Evolutionary conservation across 805 yeast genomes (phyloP), one percentile per base, ranked within the genome.

Genomic region (Candida orba): DNA sequence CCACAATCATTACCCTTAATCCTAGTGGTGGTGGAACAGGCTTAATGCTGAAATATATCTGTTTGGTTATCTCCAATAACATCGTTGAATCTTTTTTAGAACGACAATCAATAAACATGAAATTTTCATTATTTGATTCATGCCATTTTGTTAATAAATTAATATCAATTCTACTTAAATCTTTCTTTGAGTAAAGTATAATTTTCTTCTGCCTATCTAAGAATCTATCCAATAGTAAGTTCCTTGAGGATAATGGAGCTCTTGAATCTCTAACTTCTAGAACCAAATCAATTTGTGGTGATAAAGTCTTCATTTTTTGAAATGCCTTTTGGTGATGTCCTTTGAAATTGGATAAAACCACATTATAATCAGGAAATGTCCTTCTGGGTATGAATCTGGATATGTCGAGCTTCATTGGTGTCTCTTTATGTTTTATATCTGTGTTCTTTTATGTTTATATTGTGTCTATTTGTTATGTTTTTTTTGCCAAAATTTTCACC

Each of bases 311-410:
- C 66, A 90, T 77, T 47, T 67, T 73, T 38, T 78, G 73, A 25
- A 91, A 66, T 0, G 96, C 95, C 48, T 78, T 80, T 48, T 79
- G 77, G 54, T 91, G 98, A 59, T 90, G 97, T 12, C 97, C 96
- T 53, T 87, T 87, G 65, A 88, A 88, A 60, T 85, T 89, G 1
- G 93, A 79, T 18, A 83, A 63, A 1, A 79, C 70, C 13, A 89
- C 75, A 40, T 77, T 76, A 58, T 84, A 84, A 13, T 73, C 70
- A 2, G 96, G 96, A 54, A 90, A 90, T n/a, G 62, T 59, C 31
- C 66, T 56, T 40, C 97, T 64, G 1, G 97, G 96, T 13, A 72
- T 58, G 57, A 88, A 88, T 4, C 34, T 41, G 14, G 52, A 34
- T 14, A 43, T 37, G 24, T 45, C 48, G 8, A 45, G 20, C 25